Conservation (phyloP, 2,329 filamentous ascomycete genomes). For the Alternaria infectoria region DNA sequence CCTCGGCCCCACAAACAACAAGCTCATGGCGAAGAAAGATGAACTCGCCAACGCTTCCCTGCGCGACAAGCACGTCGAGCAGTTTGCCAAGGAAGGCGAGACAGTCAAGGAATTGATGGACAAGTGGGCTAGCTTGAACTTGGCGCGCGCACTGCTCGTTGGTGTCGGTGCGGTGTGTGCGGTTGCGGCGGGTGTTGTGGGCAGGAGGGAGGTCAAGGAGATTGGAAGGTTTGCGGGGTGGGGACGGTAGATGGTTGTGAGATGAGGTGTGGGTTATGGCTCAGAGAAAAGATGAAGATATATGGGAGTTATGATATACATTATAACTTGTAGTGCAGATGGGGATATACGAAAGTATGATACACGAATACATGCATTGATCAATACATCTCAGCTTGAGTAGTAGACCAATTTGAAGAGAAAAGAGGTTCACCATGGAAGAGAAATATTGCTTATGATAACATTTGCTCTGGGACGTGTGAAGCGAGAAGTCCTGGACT, state of each 20-base stretch:
- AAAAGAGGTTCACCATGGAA: not conserved
- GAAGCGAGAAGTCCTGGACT: not conserved
- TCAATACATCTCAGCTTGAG: not conserved
- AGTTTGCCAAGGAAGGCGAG: conserved; percentile 50
- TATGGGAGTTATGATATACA: too few species aligned
- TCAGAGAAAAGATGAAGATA: too few species aligned
- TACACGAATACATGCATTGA: not conserved
- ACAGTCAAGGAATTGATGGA: conserved; percentile 61
- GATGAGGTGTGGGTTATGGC: too few species aligned
- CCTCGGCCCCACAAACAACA: conserved; percentile 57
- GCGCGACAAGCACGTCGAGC: conserved; percentile 47
- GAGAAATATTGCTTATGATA: not conserved
- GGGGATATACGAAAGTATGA: too few species aligned
- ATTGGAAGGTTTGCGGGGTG: conserved; percentile 12
- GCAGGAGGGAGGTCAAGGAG: conserved; percentile 31
- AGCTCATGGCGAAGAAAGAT: conserved; percentile 55
- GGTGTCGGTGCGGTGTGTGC: conserved; percentile 34
- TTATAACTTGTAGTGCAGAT: too few species aligned
- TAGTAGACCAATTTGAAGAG: accelerated
- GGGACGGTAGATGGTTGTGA: not conserved
- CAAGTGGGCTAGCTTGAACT: conserved; percentile 62
- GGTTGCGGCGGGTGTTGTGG: conserved; percentile 31
- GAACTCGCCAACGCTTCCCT: conserved; percentile 47
- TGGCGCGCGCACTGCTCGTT: conserved; percentile 51
- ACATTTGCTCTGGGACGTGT: not conserved